Evolutionary conservation across 768 basidiomycete genomes (phyloP).

Genomic region (Hysterangium stoloniferum): DNA sequence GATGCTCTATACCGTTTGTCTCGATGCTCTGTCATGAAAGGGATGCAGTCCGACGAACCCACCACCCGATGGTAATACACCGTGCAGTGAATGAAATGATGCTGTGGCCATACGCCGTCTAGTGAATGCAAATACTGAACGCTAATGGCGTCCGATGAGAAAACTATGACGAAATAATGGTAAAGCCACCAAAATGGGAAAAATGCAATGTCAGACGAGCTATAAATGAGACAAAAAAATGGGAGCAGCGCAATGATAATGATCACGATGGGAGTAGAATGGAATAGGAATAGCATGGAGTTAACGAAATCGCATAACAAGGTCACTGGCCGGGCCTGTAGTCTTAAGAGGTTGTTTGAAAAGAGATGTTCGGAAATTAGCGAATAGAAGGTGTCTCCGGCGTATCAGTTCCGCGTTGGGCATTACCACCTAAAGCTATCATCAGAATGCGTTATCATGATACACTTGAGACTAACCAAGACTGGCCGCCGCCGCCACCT

Average conservation of each 20-base stretch:
- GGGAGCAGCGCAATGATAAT: slow-evolving; percentile 9
- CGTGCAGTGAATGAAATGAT: slow-evolving; percentile 5
- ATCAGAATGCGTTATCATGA: background rate
- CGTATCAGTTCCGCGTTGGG: background rate
- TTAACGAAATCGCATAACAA: background rate
- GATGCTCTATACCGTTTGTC: slow-evolving; percentile 9
- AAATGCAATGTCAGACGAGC: slow-evolving; percentile 12
- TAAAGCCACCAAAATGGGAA: slow-evolving; percentile 3
- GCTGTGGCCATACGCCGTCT: slow-evolving; percentile 13
- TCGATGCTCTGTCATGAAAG: slow-evolving; percentile 8
- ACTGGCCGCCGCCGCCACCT: slow-evolving; percentile 12
- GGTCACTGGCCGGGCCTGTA: background rate
- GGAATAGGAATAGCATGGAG: background rate
- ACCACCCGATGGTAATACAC: slow-evolving; percentile 6
- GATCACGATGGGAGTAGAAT: background rate
- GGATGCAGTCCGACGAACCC: slow-evolving; percentile 8
- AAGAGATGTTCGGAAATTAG: background rate
- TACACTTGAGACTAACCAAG: slow-evolving; percentile 2
- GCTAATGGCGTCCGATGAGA: slow-evolving; percentile 1
- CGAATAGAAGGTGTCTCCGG: background rate
- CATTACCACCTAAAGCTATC: slow-evolving; percentile 38
- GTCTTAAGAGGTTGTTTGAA: background rate
- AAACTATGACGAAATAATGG: slow-evolving; percentile 7
- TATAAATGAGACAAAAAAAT: slow-evolving; percentile 6
- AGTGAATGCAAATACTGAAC: slow-evolving; percentile 9